A percentile compares a stretch with the other conserved stretches of the same genome.
Conservation (phyloP, 1,284 basidiomycete genomes). For the Phylloporus sp. region DNA sequence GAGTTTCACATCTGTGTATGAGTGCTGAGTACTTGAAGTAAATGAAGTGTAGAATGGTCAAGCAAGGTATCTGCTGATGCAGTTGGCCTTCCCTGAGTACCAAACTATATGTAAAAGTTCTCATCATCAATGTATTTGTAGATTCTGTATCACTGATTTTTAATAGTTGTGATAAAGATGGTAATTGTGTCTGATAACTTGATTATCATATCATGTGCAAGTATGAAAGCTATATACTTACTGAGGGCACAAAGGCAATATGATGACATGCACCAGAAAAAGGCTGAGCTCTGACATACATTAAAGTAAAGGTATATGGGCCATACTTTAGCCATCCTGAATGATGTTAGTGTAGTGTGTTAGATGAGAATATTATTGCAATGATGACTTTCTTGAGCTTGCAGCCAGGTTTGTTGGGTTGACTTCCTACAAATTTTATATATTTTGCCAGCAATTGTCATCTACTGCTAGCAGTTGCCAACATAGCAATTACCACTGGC, state of each 20-base stretch:
- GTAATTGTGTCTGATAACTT: not conserved
- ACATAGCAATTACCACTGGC: too few species aligned
- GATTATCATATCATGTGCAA: not conserved
- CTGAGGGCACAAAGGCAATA: slow-evolving; percentile 4
- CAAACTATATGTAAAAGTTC: slow-evolving; percentile 8
- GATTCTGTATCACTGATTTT: not conserved
- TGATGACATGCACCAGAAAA: slow-evolving; percentile 3
- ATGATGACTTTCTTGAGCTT: slow-evolving; percentile 2
- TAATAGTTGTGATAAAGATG: not conserved
- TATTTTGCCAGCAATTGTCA: too few species aligned
- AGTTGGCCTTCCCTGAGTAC: too few species aligned
- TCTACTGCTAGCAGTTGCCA: too few species aligned
- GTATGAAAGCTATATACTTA: not conserved
- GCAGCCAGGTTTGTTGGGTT: slow-evolving; percentile 2
- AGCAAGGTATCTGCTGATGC: too few species aligned
- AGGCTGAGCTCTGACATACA: slow-evolving; percentile 29
- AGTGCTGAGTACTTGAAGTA: too few species aligned
- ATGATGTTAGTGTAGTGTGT: not conserved
- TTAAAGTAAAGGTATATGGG: slow-evolving; percentile 44
- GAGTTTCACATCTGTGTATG: too few species aligned
- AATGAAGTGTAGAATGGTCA: too few species aligned
- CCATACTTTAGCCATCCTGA: slow-evolving; percentile 20
- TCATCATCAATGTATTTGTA: slow-evolving; percentile 1
- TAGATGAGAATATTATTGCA: slow-evolving; percentile 6
- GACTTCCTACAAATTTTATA: too few species aligned